phyloP scores from a whole-genome alignment of 202 grass and related monocot species.

The Sporobolus alterniflorus region DNA sequence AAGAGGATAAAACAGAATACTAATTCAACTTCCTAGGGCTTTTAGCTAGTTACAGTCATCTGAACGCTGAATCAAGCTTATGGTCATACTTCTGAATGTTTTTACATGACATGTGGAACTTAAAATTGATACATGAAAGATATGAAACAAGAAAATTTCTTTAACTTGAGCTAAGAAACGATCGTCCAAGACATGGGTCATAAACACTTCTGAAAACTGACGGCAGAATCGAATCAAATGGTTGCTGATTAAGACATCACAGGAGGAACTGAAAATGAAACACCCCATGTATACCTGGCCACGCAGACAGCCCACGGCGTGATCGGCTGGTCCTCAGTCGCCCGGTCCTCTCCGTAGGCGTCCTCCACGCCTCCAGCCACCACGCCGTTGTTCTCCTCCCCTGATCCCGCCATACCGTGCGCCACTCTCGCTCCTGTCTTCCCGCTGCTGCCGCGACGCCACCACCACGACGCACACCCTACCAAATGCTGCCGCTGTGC shows the following conservation, averaged over 20 bases:
- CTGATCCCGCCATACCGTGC: slow-evolving; percentile 54
- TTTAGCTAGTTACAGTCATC: background rate
- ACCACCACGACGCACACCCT: background rate
- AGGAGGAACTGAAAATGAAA: background rate
- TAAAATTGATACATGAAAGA: background rate
- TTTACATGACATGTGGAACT: background rate
- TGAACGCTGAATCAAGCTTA: background rate
- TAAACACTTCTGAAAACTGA: background rate
- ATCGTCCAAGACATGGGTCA: background rate
- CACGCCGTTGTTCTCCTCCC: slow-evolving; percentile 40
- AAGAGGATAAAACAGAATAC: background rate
- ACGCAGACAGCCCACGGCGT: slow-evolving; percentile 86
- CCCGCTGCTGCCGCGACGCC: background rate
- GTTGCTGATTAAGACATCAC: background rate
- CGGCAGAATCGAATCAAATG: background rate
- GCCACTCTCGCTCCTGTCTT: slow-evolving; percentile 23
- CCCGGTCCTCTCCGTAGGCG: slow-evolving; percentile 89
- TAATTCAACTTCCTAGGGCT: background rate
- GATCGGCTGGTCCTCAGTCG: slow-evolving; percentile 79
- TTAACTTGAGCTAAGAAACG: background rate
- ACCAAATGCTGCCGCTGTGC: slow-evolving; percentile 9
- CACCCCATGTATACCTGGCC: slow-evolving; percentile 50
- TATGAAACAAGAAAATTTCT: background rate
- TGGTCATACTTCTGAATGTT: background rate
- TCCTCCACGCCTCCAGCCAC: slow-evolving; percentile 80